A percentile compares a stretch with the other conserved stretches of the same genome.
These are phyloP conservation scores for Saccharomycopsis phalli DNA, from an alignment of 1,139 yeast genomes.

Conservation along the genomic window DNA sequence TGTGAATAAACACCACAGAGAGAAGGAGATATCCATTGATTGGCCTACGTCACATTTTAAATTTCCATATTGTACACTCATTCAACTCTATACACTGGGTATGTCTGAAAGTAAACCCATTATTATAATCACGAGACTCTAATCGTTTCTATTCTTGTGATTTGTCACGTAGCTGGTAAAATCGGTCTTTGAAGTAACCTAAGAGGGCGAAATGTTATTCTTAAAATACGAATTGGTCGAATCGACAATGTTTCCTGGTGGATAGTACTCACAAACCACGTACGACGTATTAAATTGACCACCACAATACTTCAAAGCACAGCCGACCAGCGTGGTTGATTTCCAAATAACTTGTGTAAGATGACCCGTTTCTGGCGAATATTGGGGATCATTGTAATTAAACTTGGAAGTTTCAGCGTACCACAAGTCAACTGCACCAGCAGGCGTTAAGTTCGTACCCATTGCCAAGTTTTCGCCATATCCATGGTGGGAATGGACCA, in stretches of 20 bases:
- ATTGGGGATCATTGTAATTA: conserved; percentile 37
- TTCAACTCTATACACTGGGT: too few species aligned
- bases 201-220: conserved; percentile 45
- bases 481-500: conserved; percentile 41
- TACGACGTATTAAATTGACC: conserved; percentile 41
- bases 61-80: too few species aligned
- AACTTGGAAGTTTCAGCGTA: conserved; percentile 38
- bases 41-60: too few species aligned
- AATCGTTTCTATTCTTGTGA: too few species aligned
- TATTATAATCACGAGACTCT: too few species aligned
- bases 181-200: too few species aligned
- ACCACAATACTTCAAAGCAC: conserved; percentile 39
- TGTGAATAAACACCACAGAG: too few species aligned
- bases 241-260: conserved; percentile 46
- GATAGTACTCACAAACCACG: conserved; percentile 44
- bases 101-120: too few species aligned
- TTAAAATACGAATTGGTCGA: conserved; percentile 26
- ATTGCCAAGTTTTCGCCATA: conserved; percentile 59
- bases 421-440: conserved; percentile 42
- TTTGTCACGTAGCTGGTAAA: too few species aligned
- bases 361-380: conserved; percentile 38
- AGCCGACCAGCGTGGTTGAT: conserved; percentile 36
- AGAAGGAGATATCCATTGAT: too few species aligned
- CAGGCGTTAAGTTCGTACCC: conserved; percentile 37
- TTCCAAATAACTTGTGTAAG: conserved; percentile 49